Evolutionary conservation across 2,329 filamentous ascomycete genomes (phyloP).

Genomic region (Botrytis galanthina): DNA sequence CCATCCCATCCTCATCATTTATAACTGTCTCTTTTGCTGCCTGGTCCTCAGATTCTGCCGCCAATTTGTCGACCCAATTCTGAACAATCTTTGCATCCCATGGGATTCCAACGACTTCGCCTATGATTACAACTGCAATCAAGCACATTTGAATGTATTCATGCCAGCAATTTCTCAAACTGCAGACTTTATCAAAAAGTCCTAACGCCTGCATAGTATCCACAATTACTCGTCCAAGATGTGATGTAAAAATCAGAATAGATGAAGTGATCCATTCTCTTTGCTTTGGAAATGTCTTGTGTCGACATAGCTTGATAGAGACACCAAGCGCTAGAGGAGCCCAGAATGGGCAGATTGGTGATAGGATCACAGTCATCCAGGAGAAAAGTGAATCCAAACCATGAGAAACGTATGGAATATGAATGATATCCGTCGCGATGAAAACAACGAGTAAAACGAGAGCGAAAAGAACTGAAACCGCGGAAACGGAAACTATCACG

Average conservation of each 20-base stretch:
- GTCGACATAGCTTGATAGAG: background rate
- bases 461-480: background rate
- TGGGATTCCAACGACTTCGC: background rate
- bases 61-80: background rate
- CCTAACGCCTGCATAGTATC: background rate
- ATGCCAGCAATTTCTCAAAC: background rate
- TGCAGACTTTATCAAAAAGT: background rate
- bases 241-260: background rate
- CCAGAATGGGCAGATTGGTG: background rate
- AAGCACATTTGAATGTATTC: background rate
- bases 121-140: background rate
- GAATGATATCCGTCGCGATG: background rate
- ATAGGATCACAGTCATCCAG: background rate
- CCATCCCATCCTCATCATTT: background rate
- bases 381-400: background rate
- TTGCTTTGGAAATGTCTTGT: background rate
- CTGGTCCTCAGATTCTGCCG: background rate
- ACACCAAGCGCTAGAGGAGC: background rate
- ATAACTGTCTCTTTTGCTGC: background rate
- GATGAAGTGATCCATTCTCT: slow-evolving; percentile 1
- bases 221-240: background rate
- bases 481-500: background rate
- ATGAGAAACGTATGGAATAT: background rate
- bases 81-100: background rate
- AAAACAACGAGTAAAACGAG: background rate